Conservation (phyloP, 768 basidiomycete genomes). For the Lentinula sp. region DNA sequence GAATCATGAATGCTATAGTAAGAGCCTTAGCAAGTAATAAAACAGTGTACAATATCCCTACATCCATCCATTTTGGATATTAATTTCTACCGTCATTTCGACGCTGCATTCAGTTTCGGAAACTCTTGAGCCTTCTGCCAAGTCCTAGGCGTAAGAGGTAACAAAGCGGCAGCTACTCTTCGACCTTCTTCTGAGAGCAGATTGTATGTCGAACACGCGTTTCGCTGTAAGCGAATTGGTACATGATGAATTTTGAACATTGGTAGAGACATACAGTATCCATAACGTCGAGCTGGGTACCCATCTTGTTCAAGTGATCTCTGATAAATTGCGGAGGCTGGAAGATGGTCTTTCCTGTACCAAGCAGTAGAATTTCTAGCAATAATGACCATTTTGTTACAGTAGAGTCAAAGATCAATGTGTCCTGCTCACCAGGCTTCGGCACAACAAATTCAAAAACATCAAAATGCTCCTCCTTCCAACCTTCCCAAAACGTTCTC, state of each 20-base stretch:
- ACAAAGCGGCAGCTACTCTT: slow-evolving; percentile 85
- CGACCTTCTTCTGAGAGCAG: slow-evolving; percentile 89
- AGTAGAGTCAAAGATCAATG: not conserved
- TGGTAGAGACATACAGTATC: slow-evolving; percentile 54
- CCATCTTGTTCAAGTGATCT: slow-evolving; percentile 62
- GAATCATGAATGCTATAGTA: not conserved
- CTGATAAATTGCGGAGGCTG: slow-evolving; percentile 66
- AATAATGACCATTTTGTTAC: not conserved
- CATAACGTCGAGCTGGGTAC: slow-evolving; percentile 86
- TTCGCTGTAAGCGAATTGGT: slow-evolving; percentile 44
- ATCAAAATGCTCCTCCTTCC: slow-evolving; percentile 69
- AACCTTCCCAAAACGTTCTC: slow-evolving; percentile 50
- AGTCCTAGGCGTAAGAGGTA: slow-evolving; percentile 52
- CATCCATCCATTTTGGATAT: not conserved
- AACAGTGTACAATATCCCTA: too few relatives aligned
- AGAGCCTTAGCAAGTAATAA: not conserved
- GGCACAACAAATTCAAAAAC: slow-evolving; percentile 80
- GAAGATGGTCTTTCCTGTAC: slow-evolving; percentile 70
- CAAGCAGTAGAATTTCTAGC: slow-evolving; percentile 84
- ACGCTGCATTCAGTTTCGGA: not conserved
- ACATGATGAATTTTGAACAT: not conserved
- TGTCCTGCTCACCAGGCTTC: slow-evolving; percentile 63
- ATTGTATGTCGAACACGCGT: slow-evolving; percentile 95
- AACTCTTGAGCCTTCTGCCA: slow-evolving; percentile 38
- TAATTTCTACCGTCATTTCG: not conserved